Percentiles rank a stretch among this genome's conserved stretches.
Evolutionary conservation across 2,329 filamentous ascomycete species (phyloP).

Genomic region (Cladosporium sp.): DNA sequence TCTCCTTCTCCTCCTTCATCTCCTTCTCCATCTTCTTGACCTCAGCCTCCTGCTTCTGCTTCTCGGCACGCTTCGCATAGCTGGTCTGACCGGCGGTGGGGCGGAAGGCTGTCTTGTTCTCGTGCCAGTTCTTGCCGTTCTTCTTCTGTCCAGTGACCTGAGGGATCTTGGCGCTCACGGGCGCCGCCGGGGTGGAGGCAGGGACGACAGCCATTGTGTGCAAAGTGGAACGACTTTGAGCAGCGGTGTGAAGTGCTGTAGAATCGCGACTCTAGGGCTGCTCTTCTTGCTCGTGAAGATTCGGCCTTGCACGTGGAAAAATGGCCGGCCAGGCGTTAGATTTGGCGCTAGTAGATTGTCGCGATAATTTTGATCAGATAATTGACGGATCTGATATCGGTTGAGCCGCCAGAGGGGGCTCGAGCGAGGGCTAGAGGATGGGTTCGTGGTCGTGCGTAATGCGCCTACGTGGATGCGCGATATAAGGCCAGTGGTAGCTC

Average conservation of each 20-base stretch:
- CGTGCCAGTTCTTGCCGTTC: conserved; percentile 96
- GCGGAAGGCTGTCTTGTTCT: conserved; percentile 76
- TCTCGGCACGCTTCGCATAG: conserved; percentile 70
- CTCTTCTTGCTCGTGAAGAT: neutral
- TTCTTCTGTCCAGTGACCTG: conserved; percentile 62
- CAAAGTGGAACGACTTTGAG: neutral
- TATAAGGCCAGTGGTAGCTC: neutral
- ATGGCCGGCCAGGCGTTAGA: neutral
- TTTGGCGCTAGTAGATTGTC: neutral
- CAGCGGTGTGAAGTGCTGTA: conserved; percentile 25
- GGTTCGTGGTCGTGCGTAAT: neutral
- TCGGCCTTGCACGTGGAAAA: neutral
- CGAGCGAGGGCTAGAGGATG: neutral
- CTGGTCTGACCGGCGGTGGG: conserved; percentile 72
- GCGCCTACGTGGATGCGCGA: neutral
- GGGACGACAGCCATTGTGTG: conserved; percentile 18
- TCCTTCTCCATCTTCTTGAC: conserved; percentile 92
- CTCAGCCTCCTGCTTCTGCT: conserved; percentile 65
- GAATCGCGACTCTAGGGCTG: neutral
- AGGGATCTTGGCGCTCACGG: conserved; percentile 24
- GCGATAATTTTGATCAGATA: neutral
- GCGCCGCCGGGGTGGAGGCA: conserved; percentile 33
- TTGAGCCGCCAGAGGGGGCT: neutral
- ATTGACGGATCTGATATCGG: neutral
- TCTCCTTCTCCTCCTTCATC: conserved; percentile 92